Percentiles rank a stretch among this genome's conserved stretches.
Conservation (phyloP, 345 rosid genomes). For the Jatropha curcas region DNA sequence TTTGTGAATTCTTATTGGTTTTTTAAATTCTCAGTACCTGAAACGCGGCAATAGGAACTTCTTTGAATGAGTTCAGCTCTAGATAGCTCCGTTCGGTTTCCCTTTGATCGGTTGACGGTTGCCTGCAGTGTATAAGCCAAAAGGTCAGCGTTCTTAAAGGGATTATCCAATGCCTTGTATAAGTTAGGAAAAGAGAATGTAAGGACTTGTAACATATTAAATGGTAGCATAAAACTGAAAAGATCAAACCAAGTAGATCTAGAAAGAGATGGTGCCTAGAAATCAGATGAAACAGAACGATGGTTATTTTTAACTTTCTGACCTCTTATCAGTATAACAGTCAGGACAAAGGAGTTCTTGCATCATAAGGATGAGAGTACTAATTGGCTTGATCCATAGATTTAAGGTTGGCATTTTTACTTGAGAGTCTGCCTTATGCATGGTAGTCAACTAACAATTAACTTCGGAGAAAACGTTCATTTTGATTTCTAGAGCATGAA, state of each 20-base stretch:
- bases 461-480: background rate
- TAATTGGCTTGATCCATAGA: background rate
- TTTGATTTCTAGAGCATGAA: background rate
- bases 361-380: background rate
- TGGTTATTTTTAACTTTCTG: background rate
- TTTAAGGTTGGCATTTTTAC: background rate
- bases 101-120: slow-evolving; percentile 84
- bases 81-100: slow-evolving; percentile 76
- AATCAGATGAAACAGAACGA: background rate
- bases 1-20: background rate
- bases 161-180: background rate
- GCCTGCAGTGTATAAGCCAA: slow-evolving; percentile 44
- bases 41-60: slow-evolving; percentile 88
- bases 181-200: no score
- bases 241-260: background rate
- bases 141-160: background rate
- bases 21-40: slow-evolving; percentile 48
- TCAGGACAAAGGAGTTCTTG: background rate
- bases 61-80: slow-evolving; percentile 77
- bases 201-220: no score
- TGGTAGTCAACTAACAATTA: background rate
- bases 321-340: background rate
- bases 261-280: background rate
- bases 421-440: background rate
- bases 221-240: slow-evolving; percentile 1